Percentiles rank a stretch among this genome's conserved stretches.
These are phyloP conservation scores for Boletellus emodensis DNA, from an alignment of 768 basidiomycete species.

Conservation along the genomic window DNA sequence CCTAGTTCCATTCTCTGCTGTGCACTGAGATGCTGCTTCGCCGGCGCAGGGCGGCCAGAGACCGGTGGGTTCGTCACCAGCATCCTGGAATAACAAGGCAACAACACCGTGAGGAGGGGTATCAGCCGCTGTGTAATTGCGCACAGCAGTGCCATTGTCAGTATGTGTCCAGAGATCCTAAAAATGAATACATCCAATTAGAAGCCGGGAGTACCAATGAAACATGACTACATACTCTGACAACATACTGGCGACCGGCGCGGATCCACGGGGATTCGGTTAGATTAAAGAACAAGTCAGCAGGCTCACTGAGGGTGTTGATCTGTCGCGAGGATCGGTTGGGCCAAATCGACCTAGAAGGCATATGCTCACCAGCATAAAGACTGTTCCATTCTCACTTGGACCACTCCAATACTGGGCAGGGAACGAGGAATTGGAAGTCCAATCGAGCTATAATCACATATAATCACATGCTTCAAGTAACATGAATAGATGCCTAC, in stretches of 20 bases:
- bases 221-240: constrained; percentile 42
- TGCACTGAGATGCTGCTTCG: constrained; percentile 47
- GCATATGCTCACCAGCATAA: constrained; percentile 53
- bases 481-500: constrained; percentile 33
- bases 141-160: constrained; percentile 59
- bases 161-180: constrained; percentile 74
- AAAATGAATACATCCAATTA: not conserved
- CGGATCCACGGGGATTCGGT: constrained; percentile 70
- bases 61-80: constrained; percentile 62
- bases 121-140: constrained; percentile 43
- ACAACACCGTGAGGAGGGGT: constrained; percentile 64
- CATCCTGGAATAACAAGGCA: constrained; percentile 60
- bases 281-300: constrained; percentile 56
- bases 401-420: constrained; percentile 68
- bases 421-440: constrained; percentile 42
- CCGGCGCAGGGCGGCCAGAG: constrained; percentile 52
- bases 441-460: constrained; percentile 31
- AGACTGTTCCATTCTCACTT: constrained; percentile 55
- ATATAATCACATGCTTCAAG: not conserved
- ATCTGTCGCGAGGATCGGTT: constrained; percentile 36
- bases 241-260: constrained; percentile 57
- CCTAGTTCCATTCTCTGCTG: constrained; percentile 48
- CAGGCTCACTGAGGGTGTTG: constrained; percentile 50
- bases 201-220: no score
- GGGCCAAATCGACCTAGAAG: not conserved